These are phyloP conservation scores for Parasarocladium wereldwijsianum DNA, from an alignment of 2,329 filamentous ascomycete genomes.

Conservation along the genomic window DNA sequence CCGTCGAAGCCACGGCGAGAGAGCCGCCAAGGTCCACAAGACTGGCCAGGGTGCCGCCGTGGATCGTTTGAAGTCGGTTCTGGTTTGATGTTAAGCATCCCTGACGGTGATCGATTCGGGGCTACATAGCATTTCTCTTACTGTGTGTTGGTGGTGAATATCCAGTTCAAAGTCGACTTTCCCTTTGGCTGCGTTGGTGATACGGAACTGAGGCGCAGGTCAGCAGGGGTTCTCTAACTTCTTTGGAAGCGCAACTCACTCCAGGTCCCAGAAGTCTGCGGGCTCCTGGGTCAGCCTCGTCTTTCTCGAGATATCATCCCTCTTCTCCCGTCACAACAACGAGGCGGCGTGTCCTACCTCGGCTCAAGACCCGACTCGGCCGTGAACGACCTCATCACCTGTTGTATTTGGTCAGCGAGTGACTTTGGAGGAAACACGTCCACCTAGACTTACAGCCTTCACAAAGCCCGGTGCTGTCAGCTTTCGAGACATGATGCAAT, in stretches of 20 bases:
- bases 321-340: background rate
- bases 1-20: slow-evolving; percentile 49
- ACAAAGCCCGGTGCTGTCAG: slow-evolving; percentile 19
- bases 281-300: background rate
- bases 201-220: slow-evolving; percentile 38
- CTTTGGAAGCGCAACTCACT: background rate
- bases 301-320: background rate
- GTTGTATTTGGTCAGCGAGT: background rate
- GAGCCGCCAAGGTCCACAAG: slow-evolving; percentile 56
- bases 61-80: slow-evolving; percentile 64
- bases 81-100: slow-evolving; percentile 15
- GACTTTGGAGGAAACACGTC: background rate
- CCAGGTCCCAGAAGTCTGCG: slow-evolving; percentile 8
- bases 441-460: slow-evolving; percentile 16
- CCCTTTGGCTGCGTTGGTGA: slow-evolving; percentile 49
- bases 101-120: background rate
- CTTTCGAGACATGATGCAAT: slow-evolving; percentile 16
- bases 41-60: slow-evolving; percentile 66
- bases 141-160: slow-evolving; percentile 61
- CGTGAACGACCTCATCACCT: slow-evolving; percentile 75
- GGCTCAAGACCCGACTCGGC: slow-evolving; percentile 78
- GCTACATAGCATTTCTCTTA: slow-evolving; percentile 18
- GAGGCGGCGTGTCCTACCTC: slow-evolving; percentile 38
- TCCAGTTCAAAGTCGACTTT: slow-evolving; percentile 63
- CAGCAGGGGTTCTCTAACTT: no score